phyloP scores from a whole-genome alignment of 2,329 filamentous ascomycete species.

The Bipolaris victoriae region DNA sequence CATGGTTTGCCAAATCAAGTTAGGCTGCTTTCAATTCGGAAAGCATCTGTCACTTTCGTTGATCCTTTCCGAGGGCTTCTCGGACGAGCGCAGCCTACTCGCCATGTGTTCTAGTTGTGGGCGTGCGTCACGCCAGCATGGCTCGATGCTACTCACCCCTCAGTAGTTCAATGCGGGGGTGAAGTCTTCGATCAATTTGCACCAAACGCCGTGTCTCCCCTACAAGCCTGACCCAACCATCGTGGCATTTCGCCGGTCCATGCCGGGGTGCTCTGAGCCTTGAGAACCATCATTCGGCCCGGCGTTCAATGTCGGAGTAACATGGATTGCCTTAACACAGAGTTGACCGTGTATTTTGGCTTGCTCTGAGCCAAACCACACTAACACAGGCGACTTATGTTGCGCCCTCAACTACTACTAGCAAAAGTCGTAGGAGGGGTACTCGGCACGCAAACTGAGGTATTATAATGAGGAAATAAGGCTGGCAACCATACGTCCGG shows the following conservation, averaged over 20 bases:
- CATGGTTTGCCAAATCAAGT: constrained; percentile 17
- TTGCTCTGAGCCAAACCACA: background rate
- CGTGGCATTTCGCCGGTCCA: constrained; percentile 8
- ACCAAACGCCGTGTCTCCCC: background rate
- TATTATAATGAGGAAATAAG: constrained; percentile 26
- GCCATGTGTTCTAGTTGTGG: constrained; percentile 4
- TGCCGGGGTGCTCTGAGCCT: constrained; percentile 2
- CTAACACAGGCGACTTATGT: background rate
- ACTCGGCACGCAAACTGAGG: background rate
- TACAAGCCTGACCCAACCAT: background rate
- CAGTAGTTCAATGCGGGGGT: constrained; percentile 17
- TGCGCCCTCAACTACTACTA: background rate
- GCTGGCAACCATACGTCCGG: constrained; percentile 9
- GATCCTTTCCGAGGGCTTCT: constrained; percentile 23
- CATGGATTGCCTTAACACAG: background rate
- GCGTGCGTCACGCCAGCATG: constrained; percentile 27
- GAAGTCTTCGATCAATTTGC: background rate
- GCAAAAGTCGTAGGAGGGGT: background rate
- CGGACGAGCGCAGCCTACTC: constrained; percentile 36
- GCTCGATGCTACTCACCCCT: constrained; percentile 14
- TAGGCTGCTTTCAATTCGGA: constrained; percentile 23
- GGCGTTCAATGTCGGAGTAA: background rate
- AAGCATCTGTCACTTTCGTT: constrained; percentile 17
- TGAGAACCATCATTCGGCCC: constrained; percentile 4
- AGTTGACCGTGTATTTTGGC: background rate